Percentiles rank a stretch among this genome's conserved stretches.
These are phyloP conservation scores for Venturia aucupariae DNA, from an alignment of 2,329 filamentous ascomycete species.

Conservation along the genomic window DNA sequence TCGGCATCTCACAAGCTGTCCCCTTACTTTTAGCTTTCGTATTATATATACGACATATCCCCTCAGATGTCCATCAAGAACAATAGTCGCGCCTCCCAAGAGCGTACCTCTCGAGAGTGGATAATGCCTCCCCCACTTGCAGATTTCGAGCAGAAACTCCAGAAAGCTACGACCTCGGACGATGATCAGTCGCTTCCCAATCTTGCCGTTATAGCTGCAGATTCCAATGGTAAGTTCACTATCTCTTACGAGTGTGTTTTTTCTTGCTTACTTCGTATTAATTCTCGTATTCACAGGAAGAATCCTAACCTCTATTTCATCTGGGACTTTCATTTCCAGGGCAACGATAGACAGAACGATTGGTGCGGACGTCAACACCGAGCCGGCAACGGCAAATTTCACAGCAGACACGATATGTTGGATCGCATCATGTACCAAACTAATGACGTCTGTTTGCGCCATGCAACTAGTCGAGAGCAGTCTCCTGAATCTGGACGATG, in stretches of 20 bases:
- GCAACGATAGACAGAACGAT: not conserved
- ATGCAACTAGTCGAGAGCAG: slow-evolving; percentile 14
- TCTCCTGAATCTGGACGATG: slow-evolving; percentile 11
- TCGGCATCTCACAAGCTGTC: not conserved
- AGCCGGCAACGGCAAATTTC: not conserved
- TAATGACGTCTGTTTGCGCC: slow-evolving; percentile 9
- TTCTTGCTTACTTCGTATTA: not conserved
- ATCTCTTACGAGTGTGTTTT: too few species aligned
- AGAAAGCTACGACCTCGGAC: not conserved
- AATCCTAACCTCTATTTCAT: not conserved
- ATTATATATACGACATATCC: not conserved
- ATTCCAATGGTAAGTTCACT: not conserved
- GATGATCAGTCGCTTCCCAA: slow-evolving; percentile 2
- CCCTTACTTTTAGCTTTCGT: not conserved
- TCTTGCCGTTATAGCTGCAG: slow-evolving; percentile 7
- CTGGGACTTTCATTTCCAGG: slow-evolving; percentile 7
- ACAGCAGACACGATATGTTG: slow-evolving; percentile 9
- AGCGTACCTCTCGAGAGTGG: not conserved
- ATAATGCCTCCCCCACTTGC: not conserved
- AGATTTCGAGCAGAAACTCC: slow-evolving; percentile 7
- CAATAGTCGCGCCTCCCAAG: not conserved
- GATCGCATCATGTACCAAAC: slow-evolving; percentile 14
- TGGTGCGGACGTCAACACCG: not conserved
- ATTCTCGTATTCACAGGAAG: not conserved
- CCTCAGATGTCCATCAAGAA: not conserved